These are phyloP conservation scores for Neofusicoccum umdonicola DNA, from an alignment of 2,329 filamentous ascomycete species.

Conservation along the genomic window DNA sequence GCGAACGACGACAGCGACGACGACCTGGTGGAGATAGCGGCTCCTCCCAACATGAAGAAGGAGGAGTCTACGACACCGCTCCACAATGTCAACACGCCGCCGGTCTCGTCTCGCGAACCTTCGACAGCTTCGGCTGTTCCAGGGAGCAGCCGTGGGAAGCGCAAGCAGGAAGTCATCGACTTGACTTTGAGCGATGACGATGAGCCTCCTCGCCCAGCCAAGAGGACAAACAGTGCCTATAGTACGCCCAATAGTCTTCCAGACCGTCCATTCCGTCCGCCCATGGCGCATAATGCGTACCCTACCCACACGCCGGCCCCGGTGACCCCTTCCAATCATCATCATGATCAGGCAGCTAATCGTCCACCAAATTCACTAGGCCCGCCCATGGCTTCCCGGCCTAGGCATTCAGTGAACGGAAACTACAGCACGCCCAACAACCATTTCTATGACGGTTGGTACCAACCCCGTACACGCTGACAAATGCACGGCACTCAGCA, in stretches of 20 bases:
- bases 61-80: conserved; percentile 36
- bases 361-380: conserved; percentile 11
- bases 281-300: conserved; percentile 11
- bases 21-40: conserved; percentile 46
- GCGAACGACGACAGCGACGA: conserved; percentile 44
- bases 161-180: conserved; percentile 48
- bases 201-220: conserved; percentile 23
- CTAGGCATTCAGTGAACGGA: conserved; percentile 16
- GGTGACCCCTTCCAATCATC: conserved; percentile 11
- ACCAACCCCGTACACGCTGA: conserved; percentile 3
- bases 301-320: conserved; percentile 9
- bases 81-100: conserved; percentile 43
- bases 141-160: conserved; percentile 40
- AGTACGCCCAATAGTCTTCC: conserved; percentile 36
- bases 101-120: conserved; percentile 45
- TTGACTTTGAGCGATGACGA: conserved; percentile 50
- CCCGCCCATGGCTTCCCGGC: conserved; percentile 3
- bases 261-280: conserved; percentile 22
- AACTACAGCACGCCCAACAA: background rate
- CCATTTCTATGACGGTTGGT: background rate
- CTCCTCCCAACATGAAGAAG: conserved; percentile 34
- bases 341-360: conserved; percentile 14
- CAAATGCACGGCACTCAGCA: background rate
- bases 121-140: conserved; percentile 33
- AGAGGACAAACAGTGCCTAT: conserved; percentile 28